Percentiles rank a stretch among this genome's conserved stretches.
Evolutionary conservation across 768 basidiomycete species (phyloP).

Genomic region (Lyophyllum semitale): DNA sequence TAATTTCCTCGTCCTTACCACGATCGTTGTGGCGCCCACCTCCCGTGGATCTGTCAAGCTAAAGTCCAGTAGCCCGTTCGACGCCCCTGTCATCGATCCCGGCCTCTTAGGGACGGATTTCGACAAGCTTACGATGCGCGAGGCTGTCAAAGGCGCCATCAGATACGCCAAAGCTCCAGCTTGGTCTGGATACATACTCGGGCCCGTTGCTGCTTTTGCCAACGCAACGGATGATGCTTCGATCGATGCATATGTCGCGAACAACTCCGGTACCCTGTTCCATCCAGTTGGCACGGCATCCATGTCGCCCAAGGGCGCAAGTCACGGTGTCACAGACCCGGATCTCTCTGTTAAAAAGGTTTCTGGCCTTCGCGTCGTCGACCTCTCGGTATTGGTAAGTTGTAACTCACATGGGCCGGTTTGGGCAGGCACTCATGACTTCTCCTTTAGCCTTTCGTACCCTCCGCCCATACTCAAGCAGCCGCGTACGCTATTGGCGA

Average conservation of each 20-base stretch:
- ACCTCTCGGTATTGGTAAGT: conserved; percentile 35
- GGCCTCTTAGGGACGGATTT: conserved; percentile 34
- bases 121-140: conserved; percentile 25
- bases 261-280: conserved; percentile 15
- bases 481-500: no score
- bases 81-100: conserved; percentile 45
- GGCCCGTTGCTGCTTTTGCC: not conserved
- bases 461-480: no score
- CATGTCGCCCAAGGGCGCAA: conserved; percentile 25
- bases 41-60: conserved; percentile 24
- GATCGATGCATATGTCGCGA: not conserved
- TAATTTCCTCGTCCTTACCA: conserved; percentile 1
- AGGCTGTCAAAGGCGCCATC: conserved; percentile 18
- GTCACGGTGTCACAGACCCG: conserved; percentile 31
- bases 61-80: conserved; percentile 43
- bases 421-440: no score
- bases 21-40: conserved; percentile 18
- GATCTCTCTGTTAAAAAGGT: conserved; percentile 28
- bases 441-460: no score
- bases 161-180: not conserved
- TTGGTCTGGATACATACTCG: not conserved
- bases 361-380: conserved; percentile 31
- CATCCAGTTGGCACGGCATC: conserved; percentile 27
- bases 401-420: no score
- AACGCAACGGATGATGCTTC: not conserved